A percentile compares a stretch with the other conserved stretches of the same genome.
phyloP scores from a whole-genome alignment of 495 filamentous ascomycete species.

The Penicillium pancosmium region DNA sequence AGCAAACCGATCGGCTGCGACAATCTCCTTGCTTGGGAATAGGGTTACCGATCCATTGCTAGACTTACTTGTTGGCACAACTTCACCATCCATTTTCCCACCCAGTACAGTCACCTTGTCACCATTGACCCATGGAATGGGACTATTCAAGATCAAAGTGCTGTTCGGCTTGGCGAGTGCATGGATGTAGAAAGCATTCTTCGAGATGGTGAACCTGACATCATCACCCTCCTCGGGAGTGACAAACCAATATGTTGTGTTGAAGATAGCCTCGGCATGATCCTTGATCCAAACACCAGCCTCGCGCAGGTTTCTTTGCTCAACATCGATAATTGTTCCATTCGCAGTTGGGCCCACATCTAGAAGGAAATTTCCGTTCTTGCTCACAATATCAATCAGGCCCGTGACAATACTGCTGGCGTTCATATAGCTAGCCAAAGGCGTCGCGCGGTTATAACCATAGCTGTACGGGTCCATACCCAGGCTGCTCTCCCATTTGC shows the following conservation, averaged over 20 bases:
- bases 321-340: conserved; percentile 53
- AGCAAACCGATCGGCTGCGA: conserved; percentile 43
- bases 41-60: conserved; percentile 30
- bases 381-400: conserved; percentile 55
- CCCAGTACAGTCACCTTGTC: conserved; percentile 50
- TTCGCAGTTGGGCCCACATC: conserved; percentile 57
- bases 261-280: conserved; percentile 56
- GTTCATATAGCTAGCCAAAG: conserved; percentile 50
- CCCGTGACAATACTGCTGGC: conserved; percentile 45
- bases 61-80: conserved; percentile 15
- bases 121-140: conserved; percentile 47
- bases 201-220: conserved; percentile 54
- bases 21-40: conserved; percentile 31
- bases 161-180: conserved; percentile 45
- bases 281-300: conserved; percentile 55
- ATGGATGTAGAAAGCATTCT: conserved; percentile 56
- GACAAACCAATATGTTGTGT: conserved; percentile 61
- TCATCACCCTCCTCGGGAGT: conserved; percentile 46
- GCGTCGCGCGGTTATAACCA: conserved; percentile 58
- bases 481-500: conserved; percentile 59
- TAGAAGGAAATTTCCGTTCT: conserved; percentile 60
- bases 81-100: conserved; percentile 39
- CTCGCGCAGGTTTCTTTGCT: conserved; percentile 45
- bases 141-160: conserved; percentile 39
- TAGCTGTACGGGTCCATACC: conserved; percentile 60